These are phyloP conservation scores for Herpetospermum pedunculosum DNA, from an alignment of 306 rosid species.

Conservation along the genomic window DNA sequence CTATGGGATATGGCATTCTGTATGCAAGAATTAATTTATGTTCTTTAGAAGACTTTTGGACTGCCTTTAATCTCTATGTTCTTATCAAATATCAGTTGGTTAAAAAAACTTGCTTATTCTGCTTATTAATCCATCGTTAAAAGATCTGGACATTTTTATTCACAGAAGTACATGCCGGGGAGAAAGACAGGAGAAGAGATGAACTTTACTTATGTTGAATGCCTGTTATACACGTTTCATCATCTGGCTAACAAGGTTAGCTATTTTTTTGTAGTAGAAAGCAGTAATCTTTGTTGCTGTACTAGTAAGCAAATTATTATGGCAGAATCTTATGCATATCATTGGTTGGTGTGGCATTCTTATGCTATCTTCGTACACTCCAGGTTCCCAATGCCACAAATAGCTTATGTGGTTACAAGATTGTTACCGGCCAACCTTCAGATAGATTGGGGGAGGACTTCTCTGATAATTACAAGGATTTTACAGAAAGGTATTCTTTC, in stretches of 20 bases:
- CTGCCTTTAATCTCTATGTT: background rate
- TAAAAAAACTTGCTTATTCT: background rate
- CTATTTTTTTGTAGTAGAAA: background rate
- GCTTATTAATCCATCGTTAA: conserved; percentile 2
- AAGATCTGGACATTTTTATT: conserved; percentile 1
- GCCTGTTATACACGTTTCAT: conserved; percentile 87
- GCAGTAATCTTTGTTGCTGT: background rate
- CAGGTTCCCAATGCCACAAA: conserved; percentile 99
- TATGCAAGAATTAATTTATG: background rate
- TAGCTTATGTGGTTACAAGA: conserved; percentile 92
- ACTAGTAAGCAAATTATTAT: background rate
- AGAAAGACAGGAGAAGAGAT: conserved; percentile 90
- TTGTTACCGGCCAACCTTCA: conserved; percentile 97
- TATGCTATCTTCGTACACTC: conserved; percentile 13
- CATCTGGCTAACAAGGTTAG: conserved; percentile 91
- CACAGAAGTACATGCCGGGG: conserved; percentile 80
- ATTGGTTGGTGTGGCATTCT: background rate
- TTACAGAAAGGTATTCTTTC: conserved; percentile 65
- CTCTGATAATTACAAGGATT: conserved; percentile 58
- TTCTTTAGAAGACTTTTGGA: background rate
- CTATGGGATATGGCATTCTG: background rate
- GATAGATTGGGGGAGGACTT: conserved; percentile 99
- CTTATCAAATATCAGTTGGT: background rate
- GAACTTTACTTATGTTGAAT: conserved; percentile 88
- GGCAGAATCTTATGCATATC: background rate